Base-by-base conservation (phyloP, 75 land plant species). In the Gnetum montanum region DNA sequence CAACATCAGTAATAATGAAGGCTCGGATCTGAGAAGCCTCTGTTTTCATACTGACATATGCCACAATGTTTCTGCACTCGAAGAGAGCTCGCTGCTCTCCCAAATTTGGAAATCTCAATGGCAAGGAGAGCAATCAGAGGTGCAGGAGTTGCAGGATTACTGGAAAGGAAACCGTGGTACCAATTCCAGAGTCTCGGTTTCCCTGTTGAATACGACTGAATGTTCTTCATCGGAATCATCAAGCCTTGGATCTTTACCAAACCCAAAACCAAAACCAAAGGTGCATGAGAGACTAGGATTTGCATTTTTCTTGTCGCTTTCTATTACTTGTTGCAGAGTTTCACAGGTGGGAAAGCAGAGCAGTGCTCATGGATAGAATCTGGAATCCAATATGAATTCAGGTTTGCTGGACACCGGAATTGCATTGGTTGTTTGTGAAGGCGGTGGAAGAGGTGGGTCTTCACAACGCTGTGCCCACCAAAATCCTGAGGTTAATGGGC, bases 321-420 rank as follows among this genome's bases (percentile, higher is more conserved):
- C 43, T 15, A 1, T 18, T 8, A 7, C 16, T 33, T 28, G 59
- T 12, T 4, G 27, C 16, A n/a, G 20, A 4, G 22, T 35, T 27
- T 41, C n/a, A 13, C 4, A 15, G n/a, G 4, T 15, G 43, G n/a
- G n/a, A n/a, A n/a, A n/a, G n/a, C n/a, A n/a, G n/a, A n/a, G n/a
- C 16, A 15, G 4, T 41, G 40, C 28, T 27, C 16, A 54, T 54
- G 24, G 15, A 10, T 0, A 25, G 16, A 22, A 12, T 26, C 23
- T n/a, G n/a, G n/a, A n/a, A n/a, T n/a, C n/a, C n/a, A n/a, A n/a
- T 18, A n/a, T n/a, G n/a, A n/a, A n/a, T 18, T 12, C 36, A 86
- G 91, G 87, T 86, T 56, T 87, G 83, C 66, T 86, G 91, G 91
- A 86, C 86, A 12, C 87, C 83, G 19, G 91, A 86, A 33, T 67